Base-by-base conservation (phyloP, 2,329 filamentous ascomycete species). In the Drechslerella stenobrocha region DNA sequence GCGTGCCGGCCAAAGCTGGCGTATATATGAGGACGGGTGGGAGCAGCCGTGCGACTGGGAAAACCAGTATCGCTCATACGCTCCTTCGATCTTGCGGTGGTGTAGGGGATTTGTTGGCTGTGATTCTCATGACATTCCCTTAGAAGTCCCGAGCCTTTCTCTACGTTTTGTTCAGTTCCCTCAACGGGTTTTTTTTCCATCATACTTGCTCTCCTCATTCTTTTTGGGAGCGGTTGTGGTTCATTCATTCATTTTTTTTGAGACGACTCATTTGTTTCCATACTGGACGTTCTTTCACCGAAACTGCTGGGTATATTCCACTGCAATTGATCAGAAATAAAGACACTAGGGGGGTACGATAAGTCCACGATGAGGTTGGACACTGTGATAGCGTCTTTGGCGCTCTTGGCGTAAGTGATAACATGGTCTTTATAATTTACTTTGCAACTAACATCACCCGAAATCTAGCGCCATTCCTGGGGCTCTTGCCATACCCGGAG, bases 11-110 rank as follows among this genome's bases (percentile, higher is more conserved):
- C n/a, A n/a, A n/a, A n/a, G n/a, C n/a, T n/a, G 59, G 55, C 22
- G 59, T 52, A 28, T 64, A 64, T 64, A 64, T 64, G 59, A 64
- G 57, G 59, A 45, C 23, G 20, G 20, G 20, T 40, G 23, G 50
- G 15, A 28, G 34, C 47, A 32, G 37, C 22, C 42, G 26, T 42
- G 37, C 9, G 51, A 60, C 11, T 52, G 35, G 22, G n/a, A 45
- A 40, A 30, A 23, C 22, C 53, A 28, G 28, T 52, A 46, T 30
- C 30, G 51, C 44, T 56, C 35, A 64, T 52, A 37, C 52, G 51
- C 35, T 64, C 45, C 34, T 35, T 52, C 37, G 46, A 40, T 64
- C 28, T 51, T 40, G 44, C 28, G 51, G 35, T 45, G 46, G 34
- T 52, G 52, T n/a, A n/a, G 15, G 24, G 47, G 52, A 26, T 58